Evolutionary conservation across 2,329 filamentous ascomycete species (phyloP).

Genomic region (Lasiodiplodia sp.): DNA sequence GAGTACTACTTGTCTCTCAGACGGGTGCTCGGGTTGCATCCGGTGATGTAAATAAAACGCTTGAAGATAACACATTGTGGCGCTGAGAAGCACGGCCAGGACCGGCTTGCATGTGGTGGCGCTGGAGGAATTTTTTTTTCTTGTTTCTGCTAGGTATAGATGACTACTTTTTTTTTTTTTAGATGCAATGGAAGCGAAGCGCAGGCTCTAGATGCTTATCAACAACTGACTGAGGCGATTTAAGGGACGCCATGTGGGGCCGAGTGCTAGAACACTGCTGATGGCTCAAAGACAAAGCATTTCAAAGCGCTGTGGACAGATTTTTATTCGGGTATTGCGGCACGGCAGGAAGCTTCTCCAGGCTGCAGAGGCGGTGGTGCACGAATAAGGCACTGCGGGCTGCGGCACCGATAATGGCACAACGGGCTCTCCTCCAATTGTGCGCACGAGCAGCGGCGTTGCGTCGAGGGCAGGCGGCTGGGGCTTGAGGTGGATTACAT

Average conservation of each 20-base stretch:
- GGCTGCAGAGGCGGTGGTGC: constrained; percentile 10
- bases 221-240: not conserved
- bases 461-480: not conserved
- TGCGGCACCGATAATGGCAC: constrained; percentile 21
- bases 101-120: constrained; percentile 2
- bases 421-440: constrained; percentile 2
- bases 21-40: constrained; percentile 56
- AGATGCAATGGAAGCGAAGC: constrained; percentile 10
- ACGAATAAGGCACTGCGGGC: constrained; percentile 7
- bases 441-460: not conserved
- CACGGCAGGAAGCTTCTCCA: constrained; percentile 5
- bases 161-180: not conserved
- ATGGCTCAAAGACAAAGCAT: not conserved
- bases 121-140: constrained; percentile 14
- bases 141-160: constrained; percentile 13
- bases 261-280: not conserved
- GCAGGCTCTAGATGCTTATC: constrained; percentile 7
- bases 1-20: constrained; percentile 63
- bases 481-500: constrained; percentile 21
- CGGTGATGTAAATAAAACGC: constrained; percentile 32
- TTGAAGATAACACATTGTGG: not conserved
- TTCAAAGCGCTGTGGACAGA: not conserved
- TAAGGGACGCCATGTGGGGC: constrained; percentile 2
- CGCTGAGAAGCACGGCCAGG: not conserved
- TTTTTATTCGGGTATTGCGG: constrained; percentile 7